A percentile compares a stretch with the other conserved stretches of the same genome.
Conservation (phyloP, 1,139 yeast species). For the Candida frijolesensis region DNA sequence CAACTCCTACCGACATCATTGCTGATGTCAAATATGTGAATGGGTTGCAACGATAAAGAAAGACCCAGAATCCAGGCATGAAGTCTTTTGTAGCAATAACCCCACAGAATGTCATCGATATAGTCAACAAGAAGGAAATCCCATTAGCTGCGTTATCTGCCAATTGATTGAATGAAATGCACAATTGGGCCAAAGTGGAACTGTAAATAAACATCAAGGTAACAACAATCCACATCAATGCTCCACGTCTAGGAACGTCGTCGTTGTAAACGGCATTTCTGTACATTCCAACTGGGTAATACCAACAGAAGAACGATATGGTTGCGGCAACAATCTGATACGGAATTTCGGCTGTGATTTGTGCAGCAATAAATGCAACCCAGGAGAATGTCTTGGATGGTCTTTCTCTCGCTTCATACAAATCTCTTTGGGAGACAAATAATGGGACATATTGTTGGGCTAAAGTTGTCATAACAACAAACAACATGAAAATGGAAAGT, state of each 20-base stretch:
- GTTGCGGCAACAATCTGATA: constrained; percentile 72
- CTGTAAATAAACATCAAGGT: constrained; percentile 37
- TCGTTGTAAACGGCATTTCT: constrained; percentile 47
- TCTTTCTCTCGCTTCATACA: constrained; percentile 40
- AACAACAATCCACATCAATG: constrained; percentile 46
- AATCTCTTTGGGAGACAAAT: constrained; percentile 34
- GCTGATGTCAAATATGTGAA: constrained; percentile 57
- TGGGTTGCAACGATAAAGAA: constrained; percentile 49
- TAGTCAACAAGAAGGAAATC: constrained; percentile 27
- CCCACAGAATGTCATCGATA: constrained; percentile 39
- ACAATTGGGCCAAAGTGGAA: constrained; percentile 41
- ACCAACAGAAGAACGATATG: constrained; percentile 70
- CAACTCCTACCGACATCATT: constrained; percentile 39
- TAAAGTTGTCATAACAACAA: constrained; percentile 48
- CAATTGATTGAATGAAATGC: constrained; percentile 40
- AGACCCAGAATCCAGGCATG: constrained; percentile 40
- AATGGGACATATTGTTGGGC: constrained; percentile 52
- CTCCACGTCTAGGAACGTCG: constrained; percentile 37
- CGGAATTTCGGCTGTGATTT: constrained; percentile 73
- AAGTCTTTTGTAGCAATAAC: constrained; percentile 27
- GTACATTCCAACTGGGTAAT: constrained; percentile 71
- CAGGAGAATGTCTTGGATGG: constrained; percentile 34
- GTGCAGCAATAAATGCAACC: constrained; percentile 51
- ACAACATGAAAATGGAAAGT: constrained; percentile 59
- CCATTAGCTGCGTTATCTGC: constrained; percentile 44